Evolutionary conservation across 768 basidiomycete genomes (phyloP), one percentile per base, ranked within the genome.

Genomic region (Boletus rubroflammeus): DNA sequence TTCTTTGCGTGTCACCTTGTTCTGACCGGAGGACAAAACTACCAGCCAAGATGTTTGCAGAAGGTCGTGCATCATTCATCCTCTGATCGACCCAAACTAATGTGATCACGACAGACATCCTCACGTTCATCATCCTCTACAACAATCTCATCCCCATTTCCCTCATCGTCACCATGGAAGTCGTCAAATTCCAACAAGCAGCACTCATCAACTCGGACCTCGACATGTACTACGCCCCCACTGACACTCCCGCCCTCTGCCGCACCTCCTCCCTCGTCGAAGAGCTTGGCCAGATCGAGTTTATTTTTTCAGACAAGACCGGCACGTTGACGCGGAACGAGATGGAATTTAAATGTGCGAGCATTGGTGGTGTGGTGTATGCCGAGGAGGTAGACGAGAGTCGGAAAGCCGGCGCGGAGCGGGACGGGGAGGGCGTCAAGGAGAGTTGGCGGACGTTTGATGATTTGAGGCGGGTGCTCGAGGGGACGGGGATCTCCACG

Each of bases 61-160:
- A 97, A 81, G 90, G 88, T 88, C n/a, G 39, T 69, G 25, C 50
- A 19, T 31, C 21, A 38, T 54, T 11, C 15, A 23, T 28, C 34
- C 39, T 28, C 21, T 21, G 26, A 40, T 44, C 23, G n/a, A 41
- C 34, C 14, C 7, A 7, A 10, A 14, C 62, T 61, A 36, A 51
- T 51, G 53, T 48, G 45, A 58, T 55, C 55, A 7, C 11, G 2
- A 54, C 62, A 92, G 96, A 99, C 70, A 93, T 98, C 53, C 80
- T 99, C 36, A 98, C 97, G 10, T 99, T 98, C 76, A 91, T 98
- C 72, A 96, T 99, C 71, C 80, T 98, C 38, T 98, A 98, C 79
- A 98, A 98, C 77, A 99, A 98, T 75, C 81, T 99, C 62, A 98
- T 99, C 56, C 96, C 96, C 4, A 99, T 99, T 65, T 98, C 96